Evolutionary conservation across 1,284 basidiomycete species (phyloP).

Genomic region (Tilletia setariae): DNA sequence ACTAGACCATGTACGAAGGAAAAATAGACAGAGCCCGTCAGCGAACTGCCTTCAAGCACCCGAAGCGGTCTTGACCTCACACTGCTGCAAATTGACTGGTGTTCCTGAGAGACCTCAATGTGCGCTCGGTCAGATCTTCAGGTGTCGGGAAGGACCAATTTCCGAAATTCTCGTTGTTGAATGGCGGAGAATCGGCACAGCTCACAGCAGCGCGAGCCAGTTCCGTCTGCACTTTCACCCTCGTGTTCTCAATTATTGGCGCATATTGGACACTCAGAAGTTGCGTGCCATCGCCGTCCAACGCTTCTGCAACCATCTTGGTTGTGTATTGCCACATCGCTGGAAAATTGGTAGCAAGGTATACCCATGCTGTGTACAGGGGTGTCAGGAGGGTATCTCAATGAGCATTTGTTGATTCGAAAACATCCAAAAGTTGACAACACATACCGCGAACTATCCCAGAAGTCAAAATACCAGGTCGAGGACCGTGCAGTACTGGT

Average conservation of each 20-base stretch:
- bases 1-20: background rate
- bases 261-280: conserved; percentile 20
- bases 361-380: conserved; percentile 34
- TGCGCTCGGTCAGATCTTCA: background rate
- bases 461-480: conserved; percentile 55
- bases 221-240: conserved; percentile 19
- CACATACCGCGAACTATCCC: conserved; percentile 48
- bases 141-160: conserved; percentile 1
- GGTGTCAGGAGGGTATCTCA: too few species aligned
- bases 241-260: background rate
- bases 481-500: conserved; percentile 38
- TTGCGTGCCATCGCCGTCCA: conserved; percentile 40
- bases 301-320: conserved; percentile 26
- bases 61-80: background rate
- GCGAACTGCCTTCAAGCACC: too few species aligned
- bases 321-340: conserved; percentile 30
- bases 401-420: background rate
- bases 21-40: too few species aligned
- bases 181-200: conserved; percentile 27
- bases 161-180: background rate
- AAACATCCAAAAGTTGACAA: background rate
- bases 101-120: background rate
- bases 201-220: conserved; percentile 25
- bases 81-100: background rate
- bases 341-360: conserved; percentile 34